Evolutionary conservation across 2,329 filamentous ascomycete genomes (phyloP).

Genomic region (Clathrospora elynae): DNA sequence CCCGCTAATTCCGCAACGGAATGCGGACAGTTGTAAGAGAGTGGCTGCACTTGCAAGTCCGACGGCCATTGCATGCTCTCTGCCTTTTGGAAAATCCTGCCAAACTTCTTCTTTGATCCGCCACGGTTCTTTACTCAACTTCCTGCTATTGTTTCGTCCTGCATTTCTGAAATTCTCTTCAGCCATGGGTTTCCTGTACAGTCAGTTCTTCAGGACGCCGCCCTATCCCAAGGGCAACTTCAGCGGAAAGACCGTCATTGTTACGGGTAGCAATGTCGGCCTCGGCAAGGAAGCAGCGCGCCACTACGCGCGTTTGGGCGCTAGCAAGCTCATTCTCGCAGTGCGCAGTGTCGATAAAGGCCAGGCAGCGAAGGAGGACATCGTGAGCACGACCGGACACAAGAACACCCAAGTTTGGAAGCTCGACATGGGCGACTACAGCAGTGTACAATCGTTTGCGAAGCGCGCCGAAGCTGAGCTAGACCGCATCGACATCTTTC

Average conservation of each 20-base stretch:
- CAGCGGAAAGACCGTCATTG: constrained; percentile 48
- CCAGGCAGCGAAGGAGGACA: constrained; percentile 30
- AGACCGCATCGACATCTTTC: constrained; percentile 34
- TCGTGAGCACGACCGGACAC: constrained; percentile 22
- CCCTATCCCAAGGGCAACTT: constrained; percentile 17
- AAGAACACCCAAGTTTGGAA: constrained; percentile 32
- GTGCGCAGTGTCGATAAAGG: constrained; percentile 40
- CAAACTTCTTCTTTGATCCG: neutral
- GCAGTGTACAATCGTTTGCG: constrained; percentile 25
- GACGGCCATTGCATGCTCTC: neutral
- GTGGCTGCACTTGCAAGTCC: no score
- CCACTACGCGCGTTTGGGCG: constrained; percentile 33
- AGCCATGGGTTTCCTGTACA: constrained; percentile 43
- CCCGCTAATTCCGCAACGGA: neutral
- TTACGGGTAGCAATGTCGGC: constrained; percentile 48
- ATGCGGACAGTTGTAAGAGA: neutral
- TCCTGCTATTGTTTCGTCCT: neutral
- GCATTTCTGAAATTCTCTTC: neutral
- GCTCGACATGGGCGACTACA: constrained; percentile 31
- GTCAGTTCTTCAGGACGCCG: constrained; percentile 47
- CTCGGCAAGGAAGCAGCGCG: constrained; percentile 40
- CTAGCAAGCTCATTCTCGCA: constrained; percentile 37
- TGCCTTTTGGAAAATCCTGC: neutral
- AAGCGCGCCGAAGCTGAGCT: constrained; percentile 26
- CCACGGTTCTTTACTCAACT: neutral